Percentiles rank a stretch among this genome's conserved stretches.
Conservation (phyloP, 129 eudicot species). For the Arctium lappa region DNA sequence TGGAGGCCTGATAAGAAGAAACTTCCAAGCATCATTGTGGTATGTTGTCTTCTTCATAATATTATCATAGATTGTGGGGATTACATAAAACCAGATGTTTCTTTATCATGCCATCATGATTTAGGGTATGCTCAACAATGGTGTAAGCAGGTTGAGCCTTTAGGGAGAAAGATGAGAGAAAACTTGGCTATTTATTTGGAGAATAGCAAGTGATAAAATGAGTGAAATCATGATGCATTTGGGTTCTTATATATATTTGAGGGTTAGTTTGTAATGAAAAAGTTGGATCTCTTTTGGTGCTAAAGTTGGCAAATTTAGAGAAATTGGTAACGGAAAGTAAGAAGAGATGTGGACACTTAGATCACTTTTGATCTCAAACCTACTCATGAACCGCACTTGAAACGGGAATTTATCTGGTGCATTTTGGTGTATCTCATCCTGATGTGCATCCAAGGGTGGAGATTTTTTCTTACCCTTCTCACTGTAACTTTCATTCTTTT, state of each 20-base stretch:
- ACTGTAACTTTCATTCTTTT: too few species aligned
- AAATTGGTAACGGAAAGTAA: too few species aligned
- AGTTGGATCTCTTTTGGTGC: neutral
- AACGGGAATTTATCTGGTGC: too few species aligned
- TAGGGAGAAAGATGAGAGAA: slow-evolving; percentile 59
- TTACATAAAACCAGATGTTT: slow-evolving; percentile 48
- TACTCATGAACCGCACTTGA: too few species aligned
- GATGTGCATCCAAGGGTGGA: too few species aligned
- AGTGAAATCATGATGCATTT: neutral
- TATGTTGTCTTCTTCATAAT: slow-evolving; percentile 93
- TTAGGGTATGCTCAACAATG: slow-evolving; percentile 50
- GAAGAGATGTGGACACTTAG: too few species aligned
- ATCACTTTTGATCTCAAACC: too few species aligned
- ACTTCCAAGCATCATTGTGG: slow-evolving; percentile 82
- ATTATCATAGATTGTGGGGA: slow-evolving; percentile 94
- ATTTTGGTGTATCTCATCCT: too few species aligned
- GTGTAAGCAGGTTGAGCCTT: slow-evolving; percentile 66
- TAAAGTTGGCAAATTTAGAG: neutral
- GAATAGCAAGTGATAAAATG: slow-evolving; percentile 9
- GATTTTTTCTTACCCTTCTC: too few species aligned
- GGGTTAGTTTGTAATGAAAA: neutral
- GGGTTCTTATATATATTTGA: neutral
- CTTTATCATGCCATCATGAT: slow-evolving; percentile 70
- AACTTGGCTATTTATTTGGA: slow-evolving; percentile 50
- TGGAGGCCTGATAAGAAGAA: slow-evolving; percentile 97